These are phyloP conservation scores for Sarcodon sp. DNA, from an alignment of 768 basidiomycete species.

Conservation along the genomic window DNA sequence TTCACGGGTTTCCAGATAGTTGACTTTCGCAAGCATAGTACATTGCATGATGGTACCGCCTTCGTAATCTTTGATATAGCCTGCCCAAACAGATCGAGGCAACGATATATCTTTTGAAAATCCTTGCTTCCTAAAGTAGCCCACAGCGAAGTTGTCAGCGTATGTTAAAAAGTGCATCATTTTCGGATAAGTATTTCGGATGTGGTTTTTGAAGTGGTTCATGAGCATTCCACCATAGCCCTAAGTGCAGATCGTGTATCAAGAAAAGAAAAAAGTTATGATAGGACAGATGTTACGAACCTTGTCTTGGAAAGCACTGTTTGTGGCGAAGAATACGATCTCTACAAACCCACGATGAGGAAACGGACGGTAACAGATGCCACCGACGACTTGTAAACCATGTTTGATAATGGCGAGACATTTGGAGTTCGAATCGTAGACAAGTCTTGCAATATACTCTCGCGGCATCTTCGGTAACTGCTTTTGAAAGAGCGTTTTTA, in stretches of 20 bases:
- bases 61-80: constrained; percentile 99
- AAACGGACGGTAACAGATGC: constrained; percentile 95
- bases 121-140: constrained; percentile 98
- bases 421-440: constrained; percentile 88
- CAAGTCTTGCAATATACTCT: constrained; percentile 94
- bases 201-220: constrained; percentile 95
- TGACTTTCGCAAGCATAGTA: constrained; percentile 83
- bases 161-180: constrained; percentile 97
- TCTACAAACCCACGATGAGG: constrained; percentile 92
- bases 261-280: too few relatives aligned
- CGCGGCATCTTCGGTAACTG: constrained; percentile 98
- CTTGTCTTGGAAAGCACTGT: constrained; percentile 95
- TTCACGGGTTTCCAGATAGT: constrained; percentile 73
- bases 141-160: constrained; percentile 97
- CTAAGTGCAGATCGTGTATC: constrained; percentile 22
- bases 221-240: constrained; percentile 97
- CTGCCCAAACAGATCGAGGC: constrained; percentile 88
- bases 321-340: constrained; percentile 97
- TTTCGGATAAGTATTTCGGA: constrained; percentile 66
- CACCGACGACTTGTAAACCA: constrained; percentile 92
- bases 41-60: constrained; percentile 99
- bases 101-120: constrained; percentile 96
- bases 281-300: constrained; percentile 26
- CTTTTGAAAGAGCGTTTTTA: constrained; percentile 94
- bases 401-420: constrained; percentile 89